phyloP scores from a whole-genome alignment of 2,329 filamentous ascomycete genomes.

The Ophiosphaerella herpotricha region DNA sequence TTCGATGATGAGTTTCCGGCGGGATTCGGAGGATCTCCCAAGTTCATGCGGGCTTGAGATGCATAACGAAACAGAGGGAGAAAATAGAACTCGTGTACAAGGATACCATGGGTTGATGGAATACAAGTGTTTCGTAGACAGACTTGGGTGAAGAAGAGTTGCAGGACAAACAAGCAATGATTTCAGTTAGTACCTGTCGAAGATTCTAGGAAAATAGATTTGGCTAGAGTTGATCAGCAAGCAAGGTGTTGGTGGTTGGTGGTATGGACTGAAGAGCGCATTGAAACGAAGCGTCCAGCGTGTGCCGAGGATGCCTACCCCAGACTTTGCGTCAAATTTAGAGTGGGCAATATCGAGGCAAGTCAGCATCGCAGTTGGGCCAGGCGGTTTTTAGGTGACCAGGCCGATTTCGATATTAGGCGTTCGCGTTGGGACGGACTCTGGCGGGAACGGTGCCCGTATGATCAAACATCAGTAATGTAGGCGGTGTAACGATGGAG shows the following conservation, averaged over 20 bases:
- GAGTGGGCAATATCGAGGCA: neutral
- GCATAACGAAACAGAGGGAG: neutral
- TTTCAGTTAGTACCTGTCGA: too few species aligned
- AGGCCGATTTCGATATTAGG: neutral
- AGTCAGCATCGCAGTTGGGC: neutral
- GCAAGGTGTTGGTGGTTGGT: too few species aligned
- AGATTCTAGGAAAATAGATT: too few species aligned
- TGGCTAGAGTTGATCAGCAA: too few species aligned
- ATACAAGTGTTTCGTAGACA: too few species aligned
- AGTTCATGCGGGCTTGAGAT: neutral
- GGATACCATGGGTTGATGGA: neutral
- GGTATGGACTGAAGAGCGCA: too few species aligned
- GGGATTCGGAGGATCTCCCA: neutral
- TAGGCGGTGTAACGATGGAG: neutral
- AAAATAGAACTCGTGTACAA: neutral
- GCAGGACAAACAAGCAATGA: too few species aligned
- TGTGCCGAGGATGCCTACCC: neutral
- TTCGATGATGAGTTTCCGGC: neutral
- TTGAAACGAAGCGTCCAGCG: neutral
- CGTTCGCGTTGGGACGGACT: neutral
- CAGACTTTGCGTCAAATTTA: neutral
- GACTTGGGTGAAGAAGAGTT: too few species aligned
- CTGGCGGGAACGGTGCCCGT: neutral
- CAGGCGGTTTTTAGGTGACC: neutral
- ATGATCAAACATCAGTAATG: neutral